Percentiles rank a stretch among this genome's conserved stretches.
Evolutionary conservation across 2,329 filamentous ascomycete species (phyloP).

Genomic region (Thermothelomyces thermophilus): DNA sequence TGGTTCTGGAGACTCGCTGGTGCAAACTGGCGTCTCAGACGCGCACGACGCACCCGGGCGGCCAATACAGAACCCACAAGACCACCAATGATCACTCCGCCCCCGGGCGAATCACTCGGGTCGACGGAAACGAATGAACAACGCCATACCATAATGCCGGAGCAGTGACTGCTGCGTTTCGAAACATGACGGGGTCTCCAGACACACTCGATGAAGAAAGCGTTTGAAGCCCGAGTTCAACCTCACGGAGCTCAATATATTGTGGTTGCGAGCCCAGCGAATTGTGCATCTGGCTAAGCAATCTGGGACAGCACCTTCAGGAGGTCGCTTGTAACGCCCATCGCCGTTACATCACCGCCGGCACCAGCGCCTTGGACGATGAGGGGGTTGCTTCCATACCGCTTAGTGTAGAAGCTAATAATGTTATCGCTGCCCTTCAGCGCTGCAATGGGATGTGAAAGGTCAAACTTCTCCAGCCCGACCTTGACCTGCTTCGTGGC

Average conservation of each 20-base stretch:
- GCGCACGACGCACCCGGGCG: not conserved
- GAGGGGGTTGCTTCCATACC: slow-evolving; percentile 84
- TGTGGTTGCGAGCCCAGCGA: not conserved
- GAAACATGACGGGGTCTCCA: not conserved
- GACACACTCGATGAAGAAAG: not conserved
- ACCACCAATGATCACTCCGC: not conserved
- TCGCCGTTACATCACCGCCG: slow-evolving; percentile 91
- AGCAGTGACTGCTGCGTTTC: not conserved
- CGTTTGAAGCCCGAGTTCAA: too few relatives aligned
- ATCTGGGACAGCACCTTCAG: slow-evolving; percentile 79
- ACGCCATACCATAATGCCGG: not conserved
- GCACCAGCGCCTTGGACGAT: slow-evolving; percentile 94
- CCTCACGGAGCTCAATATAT: not conserved
- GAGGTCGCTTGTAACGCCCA: slow-evolving; percentile 93
- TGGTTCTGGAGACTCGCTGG: slow-evolving; percentile 45
- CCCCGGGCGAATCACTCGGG: too few relatives aligned
- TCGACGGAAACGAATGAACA: not conserved
- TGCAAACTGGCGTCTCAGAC: slow-evolving; percentile 11
- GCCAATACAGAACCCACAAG: not conserved
- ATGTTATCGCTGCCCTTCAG: slow-evolving; percentile 98
- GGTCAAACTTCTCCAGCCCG: slow-evolving; percentile 82
- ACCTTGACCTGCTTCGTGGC: slow-evolving; percentile 78
- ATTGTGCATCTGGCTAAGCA: slow-evolving; percentile 1
- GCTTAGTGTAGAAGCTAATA: slow-evolving; percentile 95
- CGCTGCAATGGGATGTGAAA: slow-evolving; percentile 82